phyloP scores from a whole-genome alignment of 106 monocot genomes.

The Dendrobium catenatum region DNA sequence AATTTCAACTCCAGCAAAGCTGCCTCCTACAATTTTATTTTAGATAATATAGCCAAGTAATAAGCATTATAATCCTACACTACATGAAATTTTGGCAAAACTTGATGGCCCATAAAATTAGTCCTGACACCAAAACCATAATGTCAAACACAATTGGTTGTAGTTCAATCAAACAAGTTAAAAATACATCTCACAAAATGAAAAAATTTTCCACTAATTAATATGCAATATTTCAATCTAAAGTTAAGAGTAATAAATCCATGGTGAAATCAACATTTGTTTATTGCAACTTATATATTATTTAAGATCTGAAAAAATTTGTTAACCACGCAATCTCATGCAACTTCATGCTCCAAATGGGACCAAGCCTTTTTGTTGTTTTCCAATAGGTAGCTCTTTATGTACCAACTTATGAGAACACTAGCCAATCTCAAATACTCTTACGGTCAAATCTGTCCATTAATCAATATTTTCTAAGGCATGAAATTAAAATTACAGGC shows the following conservation, averaged over 20 bases:
- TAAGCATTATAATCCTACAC: not conserved
- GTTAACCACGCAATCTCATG: not conserved
- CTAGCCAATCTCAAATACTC: not conserved
- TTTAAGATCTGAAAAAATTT: not conserved
- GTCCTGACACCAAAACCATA: not conserved
- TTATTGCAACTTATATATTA: not conserved
- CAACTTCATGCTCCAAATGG: not conserved
- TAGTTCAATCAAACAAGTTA: not conserved
- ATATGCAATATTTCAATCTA: not conserved
- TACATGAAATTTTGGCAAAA: not conserved
- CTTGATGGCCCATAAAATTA: not conserved
- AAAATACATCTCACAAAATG: not conserved
- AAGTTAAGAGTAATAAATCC: not conserved
- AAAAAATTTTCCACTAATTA: not conserved
- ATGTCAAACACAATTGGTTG: not conserved
- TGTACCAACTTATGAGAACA: not conserved
- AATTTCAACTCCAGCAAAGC: conserved; percentile 61
- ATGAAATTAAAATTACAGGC: not conserved
- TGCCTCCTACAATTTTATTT: conserved; percentile 53
- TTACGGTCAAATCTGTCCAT: not conserved
- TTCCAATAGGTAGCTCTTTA: not conserved
- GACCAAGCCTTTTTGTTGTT: not conserved
- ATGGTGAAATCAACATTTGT: not conserved
- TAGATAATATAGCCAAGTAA: not conserved
- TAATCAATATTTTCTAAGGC: not conserved